phyloP scores from a whole-genome alignment of 108 stramenopile species.

The Nitzschia sp. region DNA sequence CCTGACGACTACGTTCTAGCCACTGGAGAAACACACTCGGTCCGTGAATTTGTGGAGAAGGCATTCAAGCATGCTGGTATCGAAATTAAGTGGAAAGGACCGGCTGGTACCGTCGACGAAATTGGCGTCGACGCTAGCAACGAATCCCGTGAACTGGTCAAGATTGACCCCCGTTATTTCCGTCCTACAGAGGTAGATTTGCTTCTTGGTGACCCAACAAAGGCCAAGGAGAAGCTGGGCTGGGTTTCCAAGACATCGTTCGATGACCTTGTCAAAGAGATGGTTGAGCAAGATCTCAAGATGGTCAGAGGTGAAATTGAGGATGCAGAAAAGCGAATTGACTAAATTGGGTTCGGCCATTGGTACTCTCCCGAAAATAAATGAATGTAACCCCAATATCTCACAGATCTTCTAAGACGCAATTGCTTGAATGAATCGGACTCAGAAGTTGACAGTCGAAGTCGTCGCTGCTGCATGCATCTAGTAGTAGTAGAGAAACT shows the following conservation, averaged over 20 bases:
- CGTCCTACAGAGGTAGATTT: conserved; percentile 99
- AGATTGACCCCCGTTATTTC: conserved; percentile 96
- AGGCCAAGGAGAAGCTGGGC: conserved; percentile 92
- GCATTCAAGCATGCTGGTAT: conserved; percentile 86
- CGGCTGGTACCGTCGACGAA: conserved; percentile 90
- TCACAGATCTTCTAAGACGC: too few relatives aligned
- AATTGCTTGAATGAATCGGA: too few relatives aligned
- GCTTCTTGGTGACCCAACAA: conserved; percentile 93
- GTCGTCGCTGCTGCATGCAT: too few relatives aligned
- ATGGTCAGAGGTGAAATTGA: conserved; percentile 71
- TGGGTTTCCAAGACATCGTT: conserved; percentile 88
- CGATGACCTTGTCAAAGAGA: conserved; percentile 90
- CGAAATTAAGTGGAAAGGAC: conserved; percentile 90
- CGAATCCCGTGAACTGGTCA: conserved; percentile 83
- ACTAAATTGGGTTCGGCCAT: neutral
- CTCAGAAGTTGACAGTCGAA: too few relatives aligned
- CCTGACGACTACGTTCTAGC: conserved; percentile 98
- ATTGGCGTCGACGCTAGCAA: conserved; percentile 90
- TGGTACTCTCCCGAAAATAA: too few relatives aligned
- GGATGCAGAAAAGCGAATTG: conserved; percentile 33
- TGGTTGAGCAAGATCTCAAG: conserved; percentile 92
- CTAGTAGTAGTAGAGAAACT: too few relatives aligned
- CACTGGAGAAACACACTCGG: conserved; percentile 97
- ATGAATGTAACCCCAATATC: too few relatives aligned
- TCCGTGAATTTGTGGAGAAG: conserved; percentile 97